Conservation (phyloP, 768 basidiomycete genomes). For the Pleurotus cornucopiae region DNA sequence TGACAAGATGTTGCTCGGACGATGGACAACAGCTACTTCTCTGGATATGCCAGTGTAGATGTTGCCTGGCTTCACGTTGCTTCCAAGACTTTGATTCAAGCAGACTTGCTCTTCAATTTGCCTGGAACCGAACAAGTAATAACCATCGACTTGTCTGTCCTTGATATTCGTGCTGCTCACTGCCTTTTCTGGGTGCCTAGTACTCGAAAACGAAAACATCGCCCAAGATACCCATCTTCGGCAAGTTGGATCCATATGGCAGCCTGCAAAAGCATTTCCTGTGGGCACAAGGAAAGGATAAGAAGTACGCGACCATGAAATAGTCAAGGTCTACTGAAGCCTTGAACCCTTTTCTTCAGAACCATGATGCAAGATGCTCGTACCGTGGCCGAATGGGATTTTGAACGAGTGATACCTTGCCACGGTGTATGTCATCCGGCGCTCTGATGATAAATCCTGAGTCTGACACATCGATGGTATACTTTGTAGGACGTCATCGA, state of each 20-base stretch:
- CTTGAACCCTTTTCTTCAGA: constrained; percentile 18
- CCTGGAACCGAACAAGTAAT: constrained; percentile 70
- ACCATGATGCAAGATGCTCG: constrained; percentile 61
- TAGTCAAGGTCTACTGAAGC: too few relatives aligned
- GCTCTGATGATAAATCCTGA: not conserved
- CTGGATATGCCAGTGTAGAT: constrained; percentile 72
- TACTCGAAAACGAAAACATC: constrained; percentile 35
- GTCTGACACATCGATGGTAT: not conserved
- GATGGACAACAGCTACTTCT: constrained; percentile 49
- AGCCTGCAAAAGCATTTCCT: constrained; percentile 28
- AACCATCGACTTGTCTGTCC: not conserved
- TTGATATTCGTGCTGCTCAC: not conserved
- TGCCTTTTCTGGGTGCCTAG: constrained; percentile 14
- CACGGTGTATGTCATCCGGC: constrained; percentile 38
- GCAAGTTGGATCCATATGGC: constrained; percentile 28
- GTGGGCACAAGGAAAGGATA: constrained; percentile 31
- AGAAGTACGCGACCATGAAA: constrained; percentile 28
- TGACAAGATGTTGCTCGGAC: too few relatives aligned
- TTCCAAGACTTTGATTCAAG: constrained; percentile 72
- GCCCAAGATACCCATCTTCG: constrained; percentile 19
- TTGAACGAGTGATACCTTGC: constrained; percentile 70
- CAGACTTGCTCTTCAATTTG: constrained; percentile 82
- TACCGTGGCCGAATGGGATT: constrained; percentile 69
- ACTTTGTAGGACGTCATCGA: constrained; percentile 43
- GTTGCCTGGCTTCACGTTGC: constrained; percentile 76